phyloP scores from a whole-genome alignment of 305 asterid species.

The Rubia balearica region DNA sequence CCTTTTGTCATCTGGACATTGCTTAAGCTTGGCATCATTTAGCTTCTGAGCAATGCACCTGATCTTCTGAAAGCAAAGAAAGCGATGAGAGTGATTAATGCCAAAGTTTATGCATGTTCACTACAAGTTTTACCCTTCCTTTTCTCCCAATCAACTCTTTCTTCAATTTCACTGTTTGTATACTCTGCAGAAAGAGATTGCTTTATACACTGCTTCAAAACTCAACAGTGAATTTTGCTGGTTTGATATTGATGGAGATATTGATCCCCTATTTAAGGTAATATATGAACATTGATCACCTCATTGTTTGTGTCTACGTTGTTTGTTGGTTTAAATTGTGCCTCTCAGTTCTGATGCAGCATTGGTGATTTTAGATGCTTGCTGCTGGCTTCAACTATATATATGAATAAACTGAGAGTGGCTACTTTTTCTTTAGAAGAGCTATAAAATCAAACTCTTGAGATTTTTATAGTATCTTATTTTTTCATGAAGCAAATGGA shows the following conservation, averaged over 20 bases:
- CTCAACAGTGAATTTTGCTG: constrained; percentile 89
- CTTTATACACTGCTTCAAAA: constrained; percentile 88
- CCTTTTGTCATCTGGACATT: neutral
- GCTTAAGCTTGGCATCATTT: neutral
- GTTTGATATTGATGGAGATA: constrained; percentile 98
- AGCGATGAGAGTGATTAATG: neutral
- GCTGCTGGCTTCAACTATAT: neutral
- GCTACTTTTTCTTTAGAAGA: neutral
- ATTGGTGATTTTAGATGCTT: neutral
- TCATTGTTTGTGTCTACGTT: neutral
- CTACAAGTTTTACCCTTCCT: neutral
- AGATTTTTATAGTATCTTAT: neutral
- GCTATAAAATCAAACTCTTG: neutral
- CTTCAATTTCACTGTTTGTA: constrained; percentile 1
- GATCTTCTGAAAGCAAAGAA: constrained; percentile 1
- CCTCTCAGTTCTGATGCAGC: neutral
- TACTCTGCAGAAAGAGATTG: constrained; percentile 92
- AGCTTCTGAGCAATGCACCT: neutral
- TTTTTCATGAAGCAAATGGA: neutral
- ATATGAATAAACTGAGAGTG: neutral
- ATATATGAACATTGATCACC: constrained; percentile 6
- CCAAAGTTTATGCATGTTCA: neutral
- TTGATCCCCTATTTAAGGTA: constrained; percentile 99
- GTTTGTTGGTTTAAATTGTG: neutral
- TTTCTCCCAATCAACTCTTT: neutral